Evolutionary conservation across 495 filamentous ascomycete species (phyloP).

Genomic region (Penicillium simplicissimum): DNA sequence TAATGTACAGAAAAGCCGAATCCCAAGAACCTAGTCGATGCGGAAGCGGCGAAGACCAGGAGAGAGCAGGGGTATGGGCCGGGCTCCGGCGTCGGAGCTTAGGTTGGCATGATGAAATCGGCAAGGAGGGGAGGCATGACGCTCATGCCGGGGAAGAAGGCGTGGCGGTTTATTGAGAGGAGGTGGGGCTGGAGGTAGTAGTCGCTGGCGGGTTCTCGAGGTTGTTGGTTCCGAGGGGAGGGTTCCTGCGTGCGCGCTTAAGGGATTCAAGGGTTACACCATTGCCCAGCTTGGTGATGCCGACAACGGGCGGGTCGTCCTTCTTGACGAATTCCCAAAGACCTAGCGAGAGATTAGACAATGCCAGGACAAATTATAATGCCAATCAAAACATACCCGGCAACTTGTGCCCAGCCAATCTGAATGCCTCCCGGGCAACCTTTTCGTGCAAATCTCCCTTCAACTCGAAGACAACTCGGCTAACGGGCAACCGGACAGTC

Average conservation of each 20-base stretch:
- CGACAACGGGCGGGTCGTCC: conserved; percentile 87
- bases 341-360: conserved; percentile 53
- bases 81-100: conserved; percentile 58
- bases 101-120: conserved; percentile 20
- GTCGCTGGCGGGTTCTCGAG: conserved; percentile 37
- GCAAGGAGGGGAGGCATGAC: conserved; percentile 18
- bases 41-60: conserved; percentile 46
- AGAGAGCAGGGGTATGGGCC: conserved; percentile 62
- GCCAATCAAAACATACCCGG: conserved; percentile 64
- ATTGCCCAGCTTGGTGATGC: conserved; percentile 82
- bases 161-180: conserved; percentile 40
- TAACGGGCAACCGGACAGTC: conserved; percentile 84
- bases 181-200: conserved; percentile 38
- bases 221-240: conserved; percentile 50
- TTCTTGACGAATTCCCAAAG: conserved; percentile 92
- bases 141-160: conserved; percentile 11
- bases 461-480: conserved; percentile 87
- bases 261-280: conserved; percentile 80
- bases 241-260: conserved; percentile 70
- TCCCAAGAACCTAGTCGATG: conserved; percentile 37
- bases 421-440: conserved; percentile 89
- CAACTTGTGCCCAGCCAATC: conserved; percentile 91
- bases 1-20: conserved; percentile 49
- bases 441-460: conserved; percentile 92
- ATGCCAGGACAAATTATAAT: conserved; percentile 1